Conservation (phyloP, 2,329 filamentous ascomycete genomes). For the Arthrinium puccinioides region DNA sequence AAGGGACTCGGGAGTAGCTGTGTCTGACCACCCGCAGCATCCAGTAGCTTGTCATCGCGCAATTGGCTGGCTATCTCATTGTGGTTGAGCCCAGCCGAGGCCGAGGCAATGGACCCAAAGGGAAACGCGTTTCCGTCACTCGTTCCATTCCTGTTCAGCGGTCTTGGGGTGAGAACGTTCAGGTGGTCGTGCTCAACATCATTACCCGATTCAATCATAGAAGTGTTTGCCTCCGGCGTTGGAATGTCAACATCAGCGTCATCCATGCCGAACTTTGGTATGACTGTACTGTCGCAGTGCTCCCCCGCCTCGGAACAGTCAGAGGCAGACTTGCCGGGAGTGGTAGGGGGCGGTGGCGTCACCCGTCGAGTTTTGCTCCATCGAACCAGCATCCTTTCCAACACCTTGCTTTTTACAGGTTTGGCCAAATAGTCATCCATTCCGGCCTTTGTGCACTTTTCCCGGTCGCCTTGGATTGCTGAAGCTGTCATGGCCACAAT, state of each 20-base stretch:
- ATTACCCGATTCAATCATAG: conserved; percentile 4
- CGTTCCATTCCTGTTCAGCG: conserved; percentile 27
- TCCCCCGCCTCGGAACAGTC: conserved; percentile 40
- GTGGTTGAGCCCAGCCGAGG: conserved; percentile 23
- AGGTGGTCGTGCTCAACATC: conserved; percentile 8
- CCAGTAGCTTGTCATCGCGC: conserved; percentile 39
- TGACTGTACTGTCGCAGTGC: conserved; percentile 25
- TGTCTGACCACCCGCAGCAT: conserved; percentile 32
- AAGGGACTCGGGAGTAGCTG: conserved; percentile 9
- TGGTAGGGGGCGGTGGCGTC: conserved; percentile 11
- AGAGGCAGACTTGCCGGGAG: conserved; percentile 23
- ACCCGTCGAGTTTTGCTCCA: conserved; percentile 44
- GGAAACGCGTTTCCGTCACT: conserved; percentile 30
- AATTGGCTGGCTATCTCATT: conserved; percentile 32
- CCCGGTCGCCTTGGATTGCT: conserved; percentile 68
- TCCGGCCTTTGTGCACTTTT: conserved; percentile 65
- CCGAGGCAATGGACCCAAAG: conserved; percentile 24
- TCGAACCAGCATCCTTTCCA: conserved; percentile 65
- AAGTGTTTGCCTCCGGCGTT: conserved; percentile 10
- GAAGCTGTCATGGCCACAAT: conserved; percentile 80
- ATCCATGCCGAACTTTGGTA: conserved; percentile 11
- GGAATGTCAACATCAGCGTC: conserved; percentile 9
- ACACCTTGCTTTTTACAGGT: conserved; percentile 59
- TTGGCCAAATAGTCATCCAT: conserved; percentile 75
- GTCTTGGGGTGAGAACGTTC: conserved; percentile 30